Percentiles rank a stretch among this genome's conserved stretches.
Evolutionary conservation across 108 stramenopile species (phyloP).

Genomic region (Chaetoceros muelleri): DNA sequence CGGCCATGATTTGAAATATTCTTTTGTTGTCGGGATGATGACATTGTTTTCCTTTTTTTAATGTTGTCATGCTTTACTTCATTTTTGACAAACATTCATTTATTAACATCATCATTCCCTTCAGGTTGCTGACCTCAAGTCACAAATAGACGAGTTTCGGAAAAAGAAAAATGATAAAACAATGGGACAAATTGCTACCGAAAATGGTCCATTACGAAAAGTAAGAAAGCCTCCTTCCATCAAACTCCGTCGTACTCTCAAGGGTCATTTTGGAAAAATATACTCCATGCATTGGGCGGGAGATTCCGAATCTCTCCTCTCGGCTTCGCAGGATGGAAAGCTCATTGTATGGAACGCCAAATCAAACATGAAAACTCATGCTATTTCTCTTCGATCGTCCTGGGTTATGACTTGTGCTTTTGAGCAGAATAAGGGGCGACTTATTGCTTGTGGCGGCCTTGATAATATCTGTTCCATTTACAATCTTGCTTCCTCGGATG

Average conservation of each 20-base stretch:
- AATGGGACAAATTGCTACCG: constrained; percentile 15
- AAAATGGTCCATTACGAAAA: constrained; percentile 25
- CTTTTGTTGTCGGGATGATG: no score
- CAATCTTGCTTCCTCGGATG: constrained; percentile 44
- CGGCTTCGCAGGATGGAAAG: constrained; percentile 97
- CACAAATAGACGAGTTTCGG: constrained; percentile 29
- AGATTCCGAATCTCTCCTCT: constrained; percentile 70
- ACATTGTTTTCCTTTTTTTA: no score
- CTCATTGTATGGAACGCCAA: constrained; percentile 96
- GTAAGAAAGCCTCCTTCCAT: constrained; percentile 56
- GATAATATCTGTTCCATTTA: constrained; percentile 99
- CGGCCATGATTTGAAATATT: no score
- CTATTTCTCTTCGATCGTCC: constrained; percentile 86
- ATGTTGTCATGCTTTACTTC: no score
- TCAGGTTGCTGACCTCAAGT: constrained; percentile 44
- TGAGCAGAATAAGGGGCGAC: constrained; percentile 82
- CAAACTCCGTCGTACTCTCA: constrained; percentile 66
- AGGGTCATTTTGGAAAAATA: constrained; percentile 97
- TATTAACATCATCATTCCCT: no score
- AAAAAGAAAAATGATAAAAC: constrained; percentile 28
- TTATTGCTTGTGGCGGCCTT: constrained; percentile 98
- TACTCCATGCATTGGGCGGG: constrained; percentile 95
- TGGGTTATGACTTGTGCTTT: constrained; percentile 99
- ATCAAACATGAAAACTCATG: constrained; percentile 79
- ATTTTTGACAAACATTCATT: no score